These are phyloP conservation scores for Fagopyrum esculentum DNA, from an alignment of 148 eudicot species.

Conservation along the genomic window DNA sequence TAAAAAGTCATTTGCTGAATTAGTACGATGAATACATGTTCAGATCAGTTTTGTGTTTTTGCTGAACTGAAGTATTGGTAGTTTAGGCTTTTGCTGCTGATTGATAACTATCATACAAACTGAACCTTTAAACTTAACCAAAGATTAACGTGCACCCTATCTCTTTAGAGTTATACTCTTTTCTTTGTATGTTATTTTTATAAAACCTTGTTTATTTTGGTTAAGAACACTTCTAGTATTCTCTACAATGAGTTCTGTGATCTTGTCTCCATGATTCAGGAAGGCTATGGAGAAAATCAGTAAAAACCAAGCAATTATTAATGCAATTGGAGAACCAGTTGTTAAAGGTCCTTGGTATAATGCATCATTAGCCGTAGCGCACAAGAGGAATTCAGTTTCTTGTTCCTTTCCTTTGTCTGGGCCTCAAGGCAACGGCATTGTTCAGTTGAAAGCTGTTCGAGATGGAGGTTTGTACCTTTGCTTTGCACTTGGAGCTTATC, in stretches of 20 bases:
- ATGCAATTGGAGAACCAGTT: slow-evolving; percentile 80
- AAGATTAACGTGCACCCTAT: background rate
- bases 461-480: slow-evolving; percentile 46
- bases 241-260: background rate
- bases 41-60: background rate
- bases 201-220: background rate
- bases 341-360: slow-evolving; percentile 91
- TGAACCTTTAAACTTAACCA: background rate
- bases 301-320: slow-evolving; percentile 41
- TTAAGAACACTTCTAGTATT: background rate
- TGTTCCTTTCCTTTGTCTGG: slow-evolving; percentile 92
- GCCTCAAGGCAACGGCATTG: slow-evolving; percentile 79
- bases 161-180: background rate
- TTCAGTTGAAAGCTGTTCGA: slow-evolving; percentile 80
- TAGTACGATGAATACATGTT: background rate
- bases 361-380: slow-evolving; percentile 89
- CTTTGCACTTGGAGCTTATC: background rate
- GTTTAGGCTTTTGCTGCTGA: background rate
- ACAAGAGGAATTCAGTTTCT: slow-evolving; percentile 73
- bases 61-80: no score
- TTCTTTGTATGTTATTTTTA: background rate
- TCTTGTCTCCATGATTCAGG: slow-evolving; percentile 32
- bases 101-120: background rate
- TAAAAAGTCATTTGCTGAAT: background rate
- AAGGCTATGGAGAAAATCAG: slow-evolving; percentile 91